Evolutionary conservation across 75 land plant species (phyloP), one percentile per base, ranked within the genome.

Genomic region (Adiantum capillusveneris): DNA sequence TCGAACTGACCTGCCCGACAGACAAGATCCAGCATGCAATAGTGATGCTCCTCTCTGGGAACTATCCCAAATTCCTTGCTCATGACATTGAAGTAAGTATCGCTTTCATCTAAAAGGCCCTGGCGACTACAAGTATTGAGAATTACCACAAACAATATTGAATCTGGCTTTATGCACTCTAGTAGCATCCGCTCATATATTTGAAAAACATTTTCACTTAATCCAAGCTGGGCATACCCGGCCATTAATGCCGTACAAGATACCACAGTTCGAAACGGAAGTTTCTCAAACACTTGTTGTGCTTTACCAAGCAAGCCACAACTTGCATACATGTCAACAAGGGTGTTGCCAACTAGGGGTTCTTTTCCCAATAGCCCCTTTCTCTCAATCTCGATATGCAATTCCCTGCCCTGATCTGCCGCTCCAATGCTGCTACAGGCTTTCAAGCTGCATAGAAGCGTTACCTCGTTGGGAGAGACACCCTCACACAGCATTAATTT

Each of bases 221-320:
- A 36, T 2, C 60, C 76, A 66, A 76, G 82, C 21, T 44, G 36
- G 6, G 83, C 79, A 64, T 71, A 80, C 31, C 81, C 86, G 30
- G 65, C 44, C 17, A 86, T 71, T 72, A 86, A 66, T 59, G 72
- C 53, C 60, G 74, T 79, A 86, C 90, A 86, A 11, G 86, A 64
- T 44, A 76, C 80, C 49, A 74, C 45, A 59, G 65, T 57, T 60
- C 86, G 65, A 16, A 74, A 71, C 3, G 78, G 68, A 77, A 82
- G 76, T 21, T 66, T 64, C 50, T 86, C 78, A 57, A 86, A 86
- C 43, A 70, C 72, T 16, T 74, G 66, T 20, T 74, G 70, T 1
- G 89, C 85, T 66, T 82, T 80, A 25, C 24, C 48, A 74, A 42
- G 9, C 45, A 63, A 62, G 11, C 46, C 46, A 34, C 49, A 63